Evolutionary conservation across 257 asterid genomes (phyloP).

Genomic region (Gardenia jasminoides): DNA sequence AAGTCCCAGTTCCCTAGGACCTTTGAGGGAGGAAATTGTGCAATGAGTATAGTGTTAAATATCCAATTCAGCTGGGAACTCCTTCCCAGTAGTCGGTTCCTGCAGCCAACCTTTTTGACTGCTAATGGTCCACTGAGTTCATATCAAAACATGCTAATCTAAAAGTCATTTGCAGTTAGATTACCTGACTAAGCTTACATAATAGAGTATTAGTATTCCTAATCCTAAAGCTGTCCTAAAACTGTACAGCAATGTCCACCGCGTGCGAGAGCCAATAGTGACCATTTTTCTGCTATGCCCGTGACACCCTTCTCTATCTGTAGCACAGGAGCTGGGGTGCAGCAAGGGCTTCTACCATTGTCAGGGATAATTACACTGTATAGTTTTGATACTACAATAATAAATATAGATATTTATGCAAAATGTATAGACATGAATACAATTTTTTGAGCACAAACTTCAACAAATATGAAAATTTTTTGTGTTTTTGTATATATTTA

Average conservation of each 20-base stretch:
- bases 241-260: not conserved
- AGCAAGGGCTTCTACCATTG: too few relatives aligned
- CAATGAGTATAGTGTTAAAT: not conserved
- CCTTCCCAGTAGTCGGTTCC: not conserved
- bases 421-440: too few relatives aligned
- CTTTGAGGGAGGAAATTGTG: not conserved
- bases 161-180: not conserved
- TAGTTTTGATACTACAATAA: too few relatives aligned
- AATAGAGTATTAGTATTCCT: not conserved
- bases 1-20: not conserved
- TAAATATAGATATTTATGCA: too few relatives aligned
- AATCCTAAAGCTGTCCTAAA: not conserved
- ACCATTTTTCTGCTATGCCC: not conserved
- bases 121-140: not conserved
- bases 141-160: slow-evolving; percentile 5
- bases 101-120: not conserved
- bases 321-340: not conserved
- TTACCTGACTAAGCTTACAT: too few relatives aligned
- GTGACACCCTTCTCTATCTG: not conserved
- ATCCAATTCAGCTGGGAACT: not conserved
- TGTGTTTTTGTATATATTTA: too few relatives aligned
- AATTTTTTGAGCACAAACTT: too few relatives aligned
- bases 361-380: too few relatives aligned
- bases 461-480: too few relatives aligned
- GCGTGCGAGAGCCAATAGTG: not conserved